Base-by-base conservation (phyloP, 2,329 filamentous ascomycete species). In the Stachybotrys echinatus region DNA sequence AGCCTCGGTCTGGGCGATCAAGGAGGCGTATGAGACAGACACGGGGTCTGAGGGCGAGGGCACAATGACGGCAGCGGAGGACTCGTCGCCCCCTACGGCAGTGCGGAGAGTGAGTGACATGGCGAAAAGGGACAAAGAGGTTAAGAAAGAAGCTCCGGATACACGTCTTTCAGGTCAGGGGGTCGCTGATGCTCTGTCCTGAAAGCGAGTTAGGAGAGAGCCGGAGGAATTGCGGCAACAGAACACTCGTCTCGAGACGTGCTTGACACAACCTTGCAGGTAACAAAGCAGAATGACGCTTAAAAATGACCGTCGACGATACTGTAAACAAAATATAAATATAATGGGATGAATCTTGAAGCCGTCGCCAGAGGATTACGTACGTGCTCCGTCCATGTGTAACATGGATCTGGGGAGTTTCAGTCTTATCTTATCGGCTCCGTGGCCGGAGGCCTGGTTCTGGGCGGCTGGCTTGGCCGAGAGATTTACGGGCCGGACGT, bases 11-110 rank as follows among this genome's bases (percentile, higher is more conserved):
- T 92, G 85, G 53, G 76, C 66, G 48, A 79, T 68, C 48, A 95
- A 81, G 61, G 84, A 77, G 54, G 76, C 69, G 73, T 90, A 92
- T 38, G 85, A 85, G 55, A 89, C 74, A n/a, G 76, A 80, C 53
- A 90, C 74, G 52, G 84, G 71, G 6, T 67, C 63, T 6, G 83
- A 74, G 55, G 81, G 82, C 51, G 79, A 80, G 23, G 89, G 89
- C 45, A 94, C 76, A 64, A 94, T 88, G 66, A 94, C 74, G 52
- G 89, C 89, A 50, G 71, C 68, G 20, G 75, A 66, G 52, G 66
- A 64, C 54, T 65, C 63, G 39, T 63, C 64, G 64, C 76, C 75
- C 47, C 72, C 66, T 60, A 79, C 74, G 61, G 76, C 73, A 54
- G 69, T 72, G 55, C 77, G 72, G 49, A 80, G 72, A n/a, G 77